Conservation (phyloP, 2,329 filamentous ascomycete genomes). For the Penicillium glabrum region DNA sequence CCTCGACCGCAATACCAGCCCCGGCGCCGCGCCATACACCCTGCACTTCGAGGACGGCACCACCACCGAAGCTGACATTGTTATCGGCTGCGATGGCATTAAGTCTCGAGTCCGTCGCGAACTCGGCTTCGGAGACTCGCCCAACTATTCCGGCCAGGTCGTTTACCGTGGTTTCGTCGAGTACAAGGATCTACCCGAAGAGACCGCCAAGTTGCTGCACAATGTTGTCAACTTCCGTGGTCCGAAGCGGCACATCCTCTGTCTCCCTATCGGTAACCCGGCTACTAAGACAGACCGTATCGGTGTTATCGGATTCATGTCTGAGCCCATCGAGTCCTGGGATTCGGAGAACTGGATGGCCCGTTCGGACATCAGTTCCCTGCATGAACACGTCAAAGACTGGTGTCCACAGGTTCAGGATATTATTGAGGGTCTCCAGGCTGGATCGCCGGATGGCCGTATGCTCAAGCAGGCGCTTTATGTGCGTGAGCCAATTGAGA, state of each 20-base stretch:
- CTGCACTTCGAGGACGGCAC: constrained; percentile 48
- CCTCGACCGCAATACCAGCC: constrained; percentile 17
- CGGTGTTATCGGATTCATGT: constrained; percentile 39
- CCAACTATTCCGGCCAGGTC: constrained; percentile 38
- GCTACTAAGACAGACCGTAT: constrained; percentile 32
- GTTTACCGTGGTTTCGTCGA: constrained; percentile 38
- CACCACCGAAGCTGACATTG: constrained; percentile 41
- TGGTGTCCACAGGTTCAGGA: constrained; percentile 34
- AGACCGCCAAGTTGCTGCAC: constrained; percentile 30
- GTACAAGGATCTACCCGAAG: constrained; percentile 31
- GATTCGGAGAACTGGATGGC: constrained; percentile 38
- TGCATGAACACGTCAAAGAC: constrained; percentile 34
- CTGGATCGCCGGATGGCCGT: constrained; percentile 28
- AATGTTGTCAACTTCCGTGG: constrained; percentile 37
- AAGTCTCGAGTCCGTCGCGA: constrained; percentile 47
- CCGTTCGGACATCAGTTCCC: constrained; percentile 28
- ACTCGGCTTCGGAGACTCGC: constrained; percentile 28
- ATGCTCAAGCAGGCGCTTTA: constrained; percentile 38
- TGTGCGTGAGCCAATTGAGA: constrained; percentile 32
- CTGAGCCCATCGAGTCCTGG: constrained; percentile 36
- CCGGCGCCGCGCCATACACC: constrained; percentile 27
- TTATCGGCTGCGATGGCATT: constrained; percentile 52
- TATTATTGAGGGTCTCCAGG: constrained; percentile 31
- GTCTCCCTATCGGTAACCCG: constrained; percentile 38
- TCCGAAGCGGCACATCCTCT: constrained; percentile 33